These are phyloP conservation scores for Gracilariopsis chorda DNA, from an alignment of 23 red algal species.

Conservation along the genomic window DNA sequence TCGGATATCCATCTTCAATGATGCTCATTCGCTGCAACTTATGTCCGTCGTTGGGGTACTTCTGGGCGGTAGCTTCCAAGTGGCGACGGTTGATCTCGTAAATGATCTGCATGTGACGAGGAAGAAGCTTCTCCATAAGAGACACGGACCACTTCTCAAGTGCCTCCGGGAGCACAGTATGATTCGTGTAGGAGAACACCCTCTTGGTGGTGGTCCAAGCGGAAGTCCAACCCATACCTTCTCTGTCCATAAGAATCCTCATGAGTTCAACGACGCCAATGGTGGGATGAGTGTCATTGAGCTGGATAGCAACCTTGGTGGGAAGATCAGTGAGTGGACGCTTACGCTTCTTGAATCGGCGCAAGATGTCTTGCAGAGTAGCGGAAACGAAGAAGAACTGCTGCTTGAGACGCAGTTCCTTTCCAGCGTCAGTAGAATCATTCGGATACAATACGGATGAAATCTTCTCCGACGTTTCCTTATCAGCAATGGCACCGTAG, in stretches of 20 bases:
- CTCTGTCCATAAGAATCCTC: slow-evolving; percentile 87
- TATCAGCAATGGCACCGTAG: slow-evolving; percentile 79
- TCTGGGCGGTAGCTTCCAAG: slow-evolving; percentile 72
- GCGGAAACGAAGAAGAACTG: slow-evolving; percentile 99
- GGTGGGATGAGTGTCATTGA: slow-evolving; percentile 99
- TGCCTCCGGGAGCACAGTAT: slow-evolving; percentile 99
- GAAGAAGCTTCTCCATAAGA: slow-evolving; percentile 96
- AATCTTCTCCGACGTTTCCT: slow-evolving; percentile 88
- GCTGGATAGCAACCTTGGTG: slow-evolving; percentile 91
- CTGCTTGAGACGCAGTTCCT: slow-evolving; percentile 99
- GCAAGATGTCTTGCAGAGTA: slow-evolving; percentile 92
- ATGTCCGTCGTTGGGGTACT: slow-evolving; percentile 86
- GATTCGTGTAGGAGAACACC: slow-evolving; percentile 99
- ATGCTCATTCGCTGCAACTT: slow-evolving; percentile 93
- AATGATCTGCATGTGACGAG: slow-evolving; percentile 99
- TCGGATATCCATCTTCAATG: slow-evolving; percentile 98
- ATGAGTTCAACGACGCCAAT: slow-evolving; percentile 98
- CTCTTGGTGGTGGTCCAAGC: slow-evolving; percentile 82
- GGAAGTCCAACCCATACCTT: slow-evolving; percentile 91
- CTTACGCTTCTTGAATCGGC: slow-evolving; percentile 88
- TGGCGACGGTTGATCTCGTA: slow-evolving; percentile 97
- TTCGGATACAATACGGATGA: slow-evolving; percentile 98
- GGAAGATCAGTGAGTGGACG: slow-evolving; percentile 86
- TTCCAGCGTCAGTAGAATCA: slow-evolving; percentile 98
- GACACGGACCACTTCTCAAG: slow-evolving; percentile 98